phyloP scores from a whole-genome alignment of 2,329 filamentous ascomycete genomes.

The Onygenales sp. region DNA sequence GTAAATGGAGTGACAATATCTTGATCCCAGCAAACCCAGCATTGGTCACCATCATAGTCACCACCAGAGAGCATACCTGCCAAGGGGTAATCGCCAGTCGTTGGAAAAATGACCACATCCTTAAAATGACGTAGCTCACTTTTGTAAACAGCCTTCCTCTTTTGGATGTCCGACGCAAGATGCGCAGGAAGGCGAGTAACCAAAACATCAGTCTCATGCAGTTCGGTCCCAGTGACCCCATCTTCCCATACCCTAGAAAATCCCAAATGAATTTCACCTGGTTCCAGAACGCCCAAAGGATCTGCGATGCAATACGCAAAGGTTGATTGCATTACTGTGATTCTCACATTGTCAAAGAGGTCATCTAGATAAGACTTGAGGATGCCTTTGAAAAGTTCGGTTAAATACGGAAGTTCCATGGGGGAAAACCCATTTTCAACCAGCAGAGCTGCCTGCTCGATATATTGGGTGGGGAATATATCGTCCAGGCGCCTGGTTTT shows the following conservation, averaged over 20 bases:
- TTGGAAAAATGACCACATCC: conserved; percentile 50
- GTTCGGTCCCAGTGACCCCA: conserved; percentile 31
- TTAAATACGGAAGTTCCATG: conserved; percentile 30
- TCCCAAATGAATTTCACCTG: conserved; percentile 46
- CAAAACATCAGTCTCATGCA: conserved; percentile 43
- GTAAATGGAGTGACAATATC: conserved; percentile 41
- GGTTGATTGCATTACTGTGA: conserved; percentile 43
- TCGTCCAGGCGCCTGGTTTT: conserved; percentile 21
- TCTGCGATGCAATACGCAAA: conserved; percentile 50
- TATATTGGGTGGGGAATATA: conserved; percentile 22
- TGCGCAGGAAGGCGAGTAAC: conserved; percentile 50
- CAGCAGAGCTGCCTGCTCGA: conserved; percentile 27
- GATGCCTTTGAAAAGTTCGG: conserved; percentile 28
- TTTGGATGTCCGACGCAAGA: conserved; percentile 51
- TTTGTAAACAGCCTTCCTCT: conserved; percentile 39
- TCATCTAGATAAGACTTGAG: conserved; percentile 33
- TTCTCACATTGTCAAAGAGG: conserved; percentile 35
- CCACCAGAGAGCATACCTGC: conserved; percentile 54
- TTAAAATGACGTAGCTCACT: conserved; percentile 44
- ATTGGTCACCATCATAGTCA: conserved; percentile 55
- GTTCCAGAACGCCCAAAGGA: conserved; percentile 40
- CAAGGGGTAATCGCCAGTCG: conserved; percentile 41
- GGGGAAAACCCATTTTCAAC: conserved; percentile 40
- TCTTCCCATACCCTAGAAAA: conserved; percentile 41
- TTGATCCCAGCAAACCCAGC: conserved; percentile 53